phyloP scores from a whole-genome alignment of 2,329 filamentous ascomycete genomes.

The Amauroascus verrucosus region DNA sequence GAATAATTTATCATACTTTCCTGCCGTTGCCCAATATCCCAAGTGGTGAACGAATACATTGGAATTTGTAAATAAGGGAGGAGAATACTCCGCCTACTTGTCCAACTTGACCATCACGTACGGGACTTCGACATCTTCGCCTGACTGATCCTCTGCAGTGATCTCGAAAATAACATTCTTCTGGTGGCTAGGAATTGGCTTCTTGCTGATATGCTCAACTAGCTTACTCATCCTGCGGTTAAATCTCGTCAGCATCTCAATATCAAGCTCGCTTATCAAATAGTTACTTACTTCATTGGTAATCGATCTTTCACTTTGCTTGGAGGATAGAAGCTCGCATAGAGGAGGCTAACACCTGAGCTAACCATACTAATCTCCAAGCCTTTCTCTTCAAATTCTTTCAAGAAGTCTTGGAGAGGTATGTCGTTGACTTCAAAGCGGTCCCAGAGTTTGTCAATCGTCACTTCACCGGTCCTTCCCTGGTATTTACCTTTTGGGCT shows the following conservation, averaged over 20 bases:
- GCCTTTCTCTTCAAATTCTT: constrained; percentile 70
- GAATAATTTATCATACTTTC: neutral
- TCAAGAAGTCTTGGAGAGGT: constrained; percentile 71
- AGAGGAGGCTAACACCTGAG: constrained; percentile 91
- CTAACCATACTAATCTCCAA: constrained; percentile 84
- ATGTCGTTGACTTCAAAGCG: constrained; percentile 85
- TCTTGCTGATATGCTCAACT: constrained; percentile 82
- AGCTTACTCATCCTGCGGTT: constrained; percentile 67
- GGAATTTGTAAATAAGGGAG: neutral
- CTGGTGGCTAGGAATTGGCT: constrained; percentile 79
- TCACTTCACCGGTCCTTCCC: constrained; percentile 66
- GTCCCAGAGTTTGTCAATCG: constrained; percentile 95
- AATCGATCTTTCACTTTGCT: constrained; percentile 76
- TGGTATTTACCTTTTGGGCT: constrained; percentile 88
- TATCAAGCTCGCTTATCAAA: neutral
- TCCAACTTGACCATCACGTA: constrained; percentile 81
- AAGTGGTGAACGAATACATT: neutral
- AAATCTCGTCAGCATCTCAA: constrained; percentile 27
- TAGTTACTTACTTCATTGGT: constrained; percentile 51
- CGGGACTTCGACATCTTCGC: constrained; percentile 92
- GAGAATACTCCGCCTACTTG: constrained; percentile 9
- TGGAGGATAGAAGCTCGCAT: constrained; percentile 81
- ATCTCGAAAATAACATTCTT: constrained; percentile 96
- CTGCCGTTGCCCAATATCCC: neutral
- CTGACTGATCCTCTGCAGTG: constrained; percentile 76